Evolutionary conservation across 2,329 filamentous ascomycete species (phyloP).

Genomic region (Xenosphaeropsis pyriputrescens): DNA sequence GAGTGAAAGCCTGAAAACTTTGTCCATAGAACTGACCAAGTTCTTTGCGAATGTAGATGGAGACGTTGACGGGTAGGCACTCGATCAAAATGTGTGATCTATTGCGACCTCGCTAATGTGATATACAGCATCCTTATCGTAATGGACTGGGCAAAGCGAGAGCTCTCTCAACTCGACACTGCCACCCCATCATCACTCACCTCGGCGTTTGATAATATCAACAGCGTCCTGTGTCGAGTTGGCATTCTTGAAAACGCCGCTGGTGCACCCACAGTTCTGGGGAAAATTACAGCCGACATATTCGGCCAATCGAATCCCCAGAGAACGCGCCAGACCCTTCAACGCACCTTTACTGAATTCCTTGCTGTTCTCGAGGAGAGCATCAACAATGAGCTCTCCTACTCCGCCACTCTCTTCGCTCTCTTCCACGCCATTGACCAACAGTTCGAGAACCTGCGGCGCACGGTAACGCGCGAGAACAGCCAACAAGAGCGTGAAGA

Average conservation of each 20-base stretch:
- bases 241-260: slow-evolving; percentile 41
- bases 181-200: slow-evolving; percentile 48
- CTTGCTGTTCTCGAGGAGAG: slow-evolving; percentile 77
- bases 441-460: slow-evolving; percentile 78
- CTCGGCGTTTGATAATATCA: slow-evolving; percentile 68
- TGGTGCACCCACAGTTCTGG: slow-evolving; percentile 51
- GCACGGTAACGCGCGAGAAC: slow-evolving; percentile 71
- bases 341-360: slow-evolving; percentile 80
- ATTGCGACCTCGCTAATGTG: slow-evolving; percentile 6
- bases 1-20: slow-evolving; percentile 69
- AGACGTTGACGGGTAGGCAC: slow-evolving; percentile 64
- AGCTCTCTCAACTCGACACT: slow-evolving; percentile 56
- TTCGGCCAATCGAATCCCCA: slow-evolving; percentile 74
- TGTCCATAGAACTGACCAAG: slow-evolving; percentile 73
- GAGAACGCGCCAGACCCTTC: slow-evolving; percentile 64
- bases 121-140: slow-evolving; percentile 62
- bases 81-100: slow-evolving; percentile 1
- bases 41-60: slow-evolving; percentile 92
- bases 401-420: slow-evolving; percentile 66
- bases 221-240: slow-evolving; percentile 55
- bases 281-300: slow-evolving; percentile 52
- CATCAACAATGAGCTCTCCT: slow-evolving; percentile 70
- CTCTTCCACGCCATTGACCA: slow-evolving; percentile 88
- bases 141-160: slow-evolving; percentile 90
- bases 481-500: slow-evolving; percentile 69